Percentiles rank a stretch among this genome's conserved stretches.
Evolutionary conservation across 2,329 filamentous ascomycete species (phyloP).

Genomic region (Hypoxylon sp.): DNA sequence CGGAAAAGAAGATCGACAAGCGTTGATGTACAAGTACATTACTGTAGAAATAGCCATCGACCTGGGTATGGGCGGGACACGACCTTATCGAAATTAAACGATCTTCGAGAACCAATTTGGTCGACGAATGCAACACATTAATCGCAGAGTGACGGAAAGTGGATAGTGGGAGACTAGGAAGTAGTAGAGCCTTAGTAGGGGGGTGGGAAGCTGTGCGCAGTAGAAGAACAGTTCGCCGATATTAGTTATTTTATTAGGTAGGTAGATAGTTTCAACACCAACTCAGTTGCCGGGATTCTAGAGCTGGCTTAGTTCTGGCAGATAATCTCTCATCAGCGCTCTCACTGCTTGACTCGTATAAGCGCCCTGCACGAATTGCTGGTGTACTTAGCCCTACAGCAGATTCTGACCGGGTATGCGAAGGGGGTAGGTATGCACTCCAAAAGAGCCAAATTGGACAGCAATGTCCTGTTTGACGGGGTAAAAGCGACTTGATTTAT

Average conservation of each 20-base stretch:
- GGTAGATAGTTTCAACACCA: slow-evolving; percentile 35
- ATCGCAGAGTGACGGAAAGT: slow-evolving; percentile 37
- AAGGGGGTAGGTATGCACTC: neutral
- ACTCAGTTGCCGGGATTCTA: slow-evolving; percentile 42
- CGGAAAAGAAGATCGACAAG: slow-evolving; percentile 43
- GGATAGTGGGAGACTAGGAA: slow-evolving; percentile 25
- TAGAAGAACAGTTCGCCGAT: slow-evolving; percentile 32
- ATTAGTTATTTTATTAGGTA: slow-evolving; percentile 43
- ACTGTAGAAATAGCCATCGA: slow-evolving; percentile 40
- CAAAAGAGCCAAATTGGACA: neutral
- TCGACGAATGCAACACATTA: slow-evolving; percentile 47
- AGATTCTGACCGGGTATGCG: neutral
- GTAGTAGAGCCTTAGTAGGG: slow-evolving; percentile 4
- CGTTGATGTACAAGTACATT: slow-evolving; percentile 36
- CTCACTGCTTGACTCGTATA: slow-evolving; percentile 34
- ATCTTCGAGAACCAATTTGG: slow-evolving; percentile 46
- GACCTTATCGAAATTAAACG: slow-evolving; percentile 51
- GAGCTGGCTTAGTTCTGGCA: slow-evolving; percentile 38
- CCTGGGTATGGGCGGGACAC: slow-evolving; percentile 44
- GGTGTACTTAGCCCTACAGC: neutral
- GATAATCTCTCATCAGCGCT: slow-evolving; percentile 29
- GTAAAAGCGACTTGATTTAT: slow-evolving; percentile 25
- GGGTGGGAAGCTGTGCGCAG: slow-evolving; percentile 10
- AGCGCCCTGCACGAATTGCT: slow-evolving; percentile 14
- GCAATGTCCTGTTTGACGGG: slow-evolving; percentile 16